phyloP scores from a whole-genome alignment of 1,284 basidiomycete species.

The Boletus hoseneyae region DNA sequence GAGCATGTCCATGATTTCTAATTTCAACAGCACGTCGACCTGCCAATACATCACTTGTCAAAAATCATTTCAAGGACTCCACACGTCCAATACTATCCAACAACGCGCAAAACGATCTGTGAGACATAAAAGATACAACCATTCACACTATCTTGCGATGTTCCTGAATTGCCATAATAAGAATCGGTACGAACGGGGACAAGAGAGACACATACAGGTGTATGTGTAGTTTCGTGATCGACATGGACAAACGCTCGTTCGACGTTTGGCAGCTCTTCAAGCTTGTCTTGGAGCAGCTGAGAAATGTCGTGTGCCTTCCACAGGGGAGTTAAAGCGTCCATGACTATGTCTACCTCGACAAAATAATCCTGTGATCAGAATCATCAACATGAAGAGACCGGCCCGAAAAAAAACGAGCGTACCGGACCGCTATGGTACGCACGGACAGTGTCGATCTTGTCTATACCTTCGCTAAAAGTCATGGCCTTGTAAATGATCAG shows the following conservation, averaged over 20 bases:
- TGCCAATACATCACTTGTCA: background rate
- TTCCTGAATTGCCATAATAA: slow-evolving; percentile 21
- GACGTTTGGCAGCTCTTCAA: slow-evolving; percentile 89
- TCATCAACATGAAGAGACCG: background rate
- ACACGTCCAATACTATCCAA: background rate
- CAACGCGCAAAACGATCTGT: background rate
- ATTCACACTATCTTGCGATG: slow-evolving; percentile 30
- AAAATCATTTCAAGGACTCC: background rate
- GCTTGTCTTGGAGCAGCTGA: slow-evolving; percentile 90
- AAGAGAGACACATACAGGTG: slow-evolving; percentile 52
- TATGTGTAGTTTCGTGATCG: slow-evolving; percentile 87
- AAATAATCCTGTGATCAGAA: slow-evolving; percentile 65
- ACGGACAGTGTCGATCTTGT: slow-evolving; percentile 84
- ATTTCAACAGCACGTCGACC: slow-evolving; percentile 11
- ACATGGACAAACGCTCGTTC: slow-evolving; percentile 93
- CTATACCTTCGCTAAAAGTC: slow-evolving; percentile 85
- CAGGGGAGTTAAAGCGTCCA: slow-evolving; percentile 85
- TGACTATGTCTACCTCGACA: slow-evolving; percentile 94
- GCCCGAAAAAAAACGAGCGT: slow-evolving; percentile 19
- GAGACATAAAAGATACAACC: background rate
- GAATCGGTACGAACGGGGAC: background rate
- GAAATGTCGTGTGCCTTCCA: slow-evolving; percentile 92
- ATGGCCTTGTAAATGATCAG: slow-evolving; percentile 91
- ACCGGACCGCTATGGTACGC: slow-evolving; percentile 84
- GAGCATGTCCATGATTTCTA: background rate